Conservation (phyloP, 2,329 filamentous ascomycete genomes). For the Epichloe typhina region DNA sequence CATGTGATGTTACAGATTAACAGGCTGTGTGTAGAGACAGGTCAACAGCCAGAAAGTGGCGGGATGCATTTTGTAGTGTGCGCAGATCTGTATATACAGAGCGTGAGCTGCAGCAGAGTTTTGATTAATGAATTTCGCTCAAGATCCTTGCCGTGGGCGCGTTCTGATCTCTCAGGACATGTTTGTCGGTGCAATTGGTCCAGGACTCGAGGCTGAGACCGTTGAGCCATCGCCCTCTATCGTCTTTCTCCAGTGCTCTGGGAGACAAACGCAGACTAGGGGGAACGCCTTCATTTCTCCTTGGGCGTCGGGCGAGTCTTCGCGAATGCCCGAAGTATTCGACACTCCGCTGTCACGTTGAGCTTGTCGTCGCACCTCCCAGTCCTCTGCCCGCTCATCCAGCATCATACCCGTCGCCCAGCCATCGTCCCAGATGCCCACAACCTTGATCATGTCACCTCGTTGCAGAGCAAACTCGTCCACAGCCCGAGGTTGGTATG, state of each 20-base stretch:
- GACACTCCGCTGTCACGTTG: slow-evolving; percentile 92
- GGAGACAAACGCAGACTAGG: slow-evolving; percentile 87
- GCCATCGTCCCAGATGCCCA: slow-evolving; percentile 98
- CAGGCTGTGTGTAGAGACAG: neutral
- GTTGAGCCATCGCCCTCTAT: slow-evolving; percentile 78
- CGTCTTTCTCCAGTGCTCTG: slow-evolving; percentile 92
- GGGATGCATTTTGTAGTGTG: neutral
- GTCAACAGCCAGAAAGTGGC: neutral
- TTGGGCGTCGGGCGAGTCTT: slow-evolving; percentile 45
- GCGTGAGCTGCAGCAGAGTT: neutral
- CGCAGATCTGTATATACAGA: slow-evolving; percentile 3
- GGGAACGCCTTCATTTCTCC: slow-evolving; percentile 94
- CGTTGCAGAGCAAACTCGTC: slow-evolving; percentile 91
- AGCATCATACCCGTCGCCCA: slow-evolving; percentile 91
- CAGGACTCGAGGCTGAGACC: slow-evolving; percentile 41
- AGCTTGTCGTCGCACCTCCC: slow-evolving; percentile 60
- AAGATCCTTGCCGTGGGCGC: neutral
- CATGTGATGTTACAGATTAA: slow-evolving; percentile 6
- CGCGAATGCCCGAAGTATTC: slow-evolving; percentile 53
- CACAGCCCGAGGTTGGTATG: slow-evolving; percentile 83
- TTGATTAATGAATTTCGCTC: neutral
- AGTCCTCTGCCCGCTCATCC: slow-evolving; percentile 75
- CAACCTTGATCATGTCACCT: slow-evolving; percentile 94
- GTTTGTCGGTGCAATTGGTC: slow-evolving; percentile 4
- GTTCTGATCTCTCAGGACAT: slow-evolving; percentile 2